phyloP scores from a whole-genome alignment of 768 basidiomycete species.

The Kwoniella sp. region DNA sequence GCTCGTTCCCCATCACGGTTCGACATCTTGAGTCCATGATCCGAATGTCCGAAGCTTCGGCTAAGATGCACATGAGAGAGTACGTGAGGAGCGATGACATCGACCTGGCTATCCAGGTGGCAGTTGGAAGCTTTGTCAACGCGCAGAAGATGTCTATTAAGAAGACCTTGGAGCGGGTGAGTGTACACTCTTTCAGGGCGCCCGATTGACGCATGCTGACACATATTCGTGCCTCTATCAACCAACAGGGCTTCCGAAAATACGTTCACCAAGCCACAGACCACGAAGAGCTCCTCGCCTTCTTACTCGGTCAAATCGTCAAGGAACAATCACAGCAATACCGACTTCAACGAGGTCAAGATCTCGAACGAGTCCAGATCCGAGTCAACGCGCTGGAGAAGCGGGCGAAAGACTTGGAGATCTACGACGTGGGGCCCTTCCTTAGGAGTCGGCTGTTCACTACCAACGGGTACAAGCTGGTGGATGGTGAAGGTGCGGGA shows the following conservation, averaged over 20 bases:
- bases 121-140: constrained; percentile 89
- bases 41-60: constrained; percentile 96
- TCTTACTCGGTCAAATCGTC: constrained; percentile 88
- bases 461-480: constrained; percentile 82
- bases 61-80: constrained; percentile 96
- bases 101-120: constrained; percentile 93
- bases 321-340: constrained; percentile 52
- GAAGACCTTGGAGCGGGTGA: constrained; percentile 90
- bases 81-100: constrained; percentile 96
- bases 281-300: constrained; percentile 91
- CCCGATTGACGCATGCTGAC: constrained; percentile 1
- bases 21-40: constrained; percentile 99
- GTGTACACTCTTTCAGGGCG: constrained; percentile 47
- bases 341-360: constrained; percentile 59
- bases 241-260: constrained; percentile 83
- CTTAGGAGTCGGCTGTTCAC: constrained; percentile 78
- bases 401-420: constrained; percentile 93
- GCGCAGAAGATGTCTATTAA: constrained; percentile 99
- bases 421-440: constrained; percentile 86
- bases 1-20: constrained; percentile 98
- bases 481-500: constrained; percentile 20
- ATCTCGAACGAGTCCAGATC: constrained; percentile 75
- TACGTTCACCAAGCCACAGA: constrained; percentile 95
- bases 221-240: neutral
- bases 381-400: constrained; percentile 82